Conservation (phyloP, 2,329 filamentous ascomycete species). For the Ophiostoma quercus region DNA sequence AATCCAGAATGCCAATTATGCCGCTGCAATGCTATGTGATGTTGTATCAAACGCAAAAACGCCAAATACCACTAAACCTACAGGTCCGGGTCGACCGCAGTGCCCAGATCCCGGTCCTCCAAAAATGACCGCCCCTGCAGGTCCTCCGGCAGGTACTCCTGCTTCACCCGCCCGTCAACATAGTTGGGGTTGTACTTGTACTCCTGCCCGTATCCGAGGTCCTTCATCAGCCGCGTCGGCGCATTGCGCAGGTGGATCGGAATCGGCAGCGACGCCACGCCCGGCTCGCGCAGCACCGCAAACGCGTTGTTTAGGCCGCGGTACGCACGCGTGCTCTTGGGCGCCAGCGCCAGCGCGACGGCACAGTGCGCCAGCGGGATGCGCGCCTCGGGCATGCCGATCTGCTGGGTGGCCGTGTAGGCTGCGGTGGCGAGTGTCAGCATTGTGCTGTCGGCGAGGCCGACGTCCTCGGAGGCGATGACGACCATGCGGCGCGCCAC, state of each 20-base stretch:
- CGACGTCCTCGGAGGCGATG: constrained; percentile 90
- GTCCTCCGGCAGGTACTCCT: constrained; percentile 83
- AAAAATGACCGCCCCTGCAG: constrained; percentile 68
- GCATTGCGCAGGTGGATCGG: constrained; percentile 88
- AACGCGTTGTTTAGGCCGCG: constrained; percentile 75
- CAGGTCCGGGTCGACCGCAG: constrained; percentile 67
- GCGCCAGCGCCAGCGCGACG: constrained; percentile 72
- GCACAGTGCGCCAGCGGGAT: constrained; percentile 87
- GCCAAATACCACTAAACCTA: neutral
- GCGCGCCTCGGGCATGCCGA: constrained; percentile 90
- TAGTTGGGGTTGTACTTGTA: constrained; percentile 98
- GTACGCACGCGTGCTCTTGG: constrained; percentile 85
- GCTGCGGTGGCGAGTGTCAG: constrained; percentile 78
- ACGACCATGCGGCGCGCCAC: constrained; percentile 90
- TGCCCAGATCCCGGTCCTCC: constrained; percentile 74
- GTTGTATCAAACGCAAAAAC: neutral
- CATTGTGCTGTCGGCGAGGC: constrained; percentile 79
- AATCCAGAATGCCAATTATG: constrained; percentile 1
- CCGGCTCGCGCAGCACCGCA: constrained; percentile 73
- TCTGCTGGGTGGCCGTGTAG: constrained; percentile 83
- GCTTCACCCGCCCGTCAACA: constrained; percentile 69
- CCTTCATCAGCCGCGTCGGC: constrained; percentile 87
- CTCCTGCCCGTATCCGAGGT: constrained; percentile 80
- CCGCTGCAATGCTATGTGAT: constrained; percentile 7
- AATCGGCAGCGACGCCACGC: constrained; percentile 73